Percentiles rank a stretch among this genome's conserved stretches.
These are phyloP conservation scores for Magnolia changhungtana DNA, from an alignment of 164 flowering plant genomes.

Conservation along the genomic window DNA sequence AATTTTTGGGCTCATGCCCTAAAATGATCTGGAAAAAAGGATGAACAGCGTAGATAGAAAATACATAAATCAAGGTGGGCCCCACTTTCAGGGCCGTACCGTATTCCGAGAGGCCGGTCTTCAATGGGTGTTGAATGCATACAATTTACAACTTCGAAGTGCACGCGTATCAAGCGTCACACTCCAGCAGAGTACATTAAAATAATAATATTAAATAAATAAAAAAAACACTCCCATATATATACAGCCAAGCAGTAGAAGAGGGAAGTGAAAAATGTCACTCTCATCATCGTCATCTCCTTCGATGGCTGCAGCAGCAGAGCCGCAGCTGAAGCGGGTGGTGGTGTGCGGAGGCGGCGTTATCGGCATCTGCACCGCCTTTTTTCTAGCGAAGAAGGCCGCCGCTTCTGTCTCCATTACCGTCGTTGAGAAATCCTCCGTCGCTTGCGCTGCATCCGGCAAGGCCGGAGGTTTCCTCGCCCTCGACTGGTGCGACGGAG, in stretches of 20 bases:
- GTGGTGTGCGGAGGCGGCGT: slow-evolving; percentile 96
- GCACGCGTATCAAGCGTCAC: too few species aligned
- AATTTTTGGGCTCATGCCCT: too few species aligned
- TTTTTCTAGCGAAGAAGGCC: slow-evolving; percentile 70
- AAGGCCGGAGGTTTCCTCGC: slow-evolving; percentile 97
- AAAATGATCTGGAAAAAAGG: too few species aligned
- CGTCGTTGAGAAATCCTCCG: slow-evolving; percentile 72
- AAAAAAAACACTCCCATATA: too few species aligned
- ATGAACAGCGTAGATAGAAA: too few species aligned
- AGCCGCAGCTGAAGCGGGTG: slow-evolving; percentile 29
- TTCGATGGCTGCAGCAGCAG: not conserved
- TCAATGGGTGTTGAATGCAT: too few species aligned
- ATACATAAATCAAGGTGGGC: too few species aligned
- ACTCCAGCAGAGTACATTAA: too few species aligned
- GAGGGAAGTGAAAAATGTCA: not conserved
- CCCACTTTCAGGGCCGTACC: too few species aligned
- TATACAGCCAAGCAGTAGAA: not conserved
- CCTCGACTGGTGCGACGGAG: slow-evolving; percentile 89
- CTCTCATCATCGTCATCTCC: not conserved
- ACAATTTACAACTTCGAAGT: too few species aligned
- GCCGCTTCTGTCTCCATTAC: slow-evolving; percentile 47
- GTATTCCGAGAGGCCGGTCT: too few species aligned
- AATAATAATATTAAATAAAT: too few species aligned
- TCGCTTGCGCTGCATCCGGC: slow-evolving; percentile 95
- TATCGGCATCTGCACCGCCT: slow-evolving; percentile 90